Percentiles rank a stretch among this genome's conserved stretches.
Conservation (phyloP, 805 yeast genomes). For the Saturnispora dispora region DNA sequence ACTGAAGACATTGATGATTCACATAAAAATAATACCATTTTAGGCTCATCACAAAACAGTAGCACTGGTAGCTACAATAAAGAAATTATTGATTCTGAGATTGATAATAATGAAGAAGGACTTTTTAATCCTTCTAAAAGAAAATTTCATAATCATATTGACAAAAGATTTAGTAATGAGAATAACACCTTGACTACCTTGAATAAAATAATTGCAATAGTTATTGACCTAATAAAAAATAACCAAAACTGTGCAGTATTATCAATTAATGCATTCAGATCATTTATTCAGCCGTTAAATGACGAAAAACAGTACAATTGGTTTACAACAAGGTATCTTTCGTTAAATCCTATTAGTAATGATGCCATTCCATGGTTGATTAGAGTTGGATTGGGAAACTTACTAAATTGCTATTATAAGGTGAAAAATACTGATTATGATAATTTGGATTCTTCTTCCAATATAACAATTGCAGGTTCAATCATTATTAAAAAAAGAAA, state of each 20-base stretch:
- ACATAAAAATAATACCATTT: conserved; percentile 1
- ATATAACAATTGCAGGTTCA: neutral
- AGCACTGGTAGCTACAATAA: conserved; percentile 3
- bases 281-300: conserved; percentile 12
- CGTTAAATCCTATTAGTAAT: neutral
- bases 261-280: conserved; percentile 8
- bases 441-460: neutral
- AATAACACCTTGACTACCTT: conserved; percentile 5
- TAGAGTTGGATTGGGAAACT: conserved; percentile 26
- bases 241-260: conserved; percentile 9
- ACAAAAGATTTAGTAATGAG: neutral
- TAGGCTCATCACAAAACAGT: conserved; percentile 5
- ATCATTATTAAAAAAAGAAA: conserved; percentile 1
- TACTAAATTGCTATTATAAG: conserved; percentile 27
- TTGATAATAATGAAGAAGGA: neutral
- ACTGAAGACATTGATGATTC: conserved; percentile 1
- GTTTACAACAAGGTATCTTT: conserved; percentile 19
- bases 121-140: neutral
- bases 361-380: conserved; percentile 34
- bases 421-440: conserved; percentile 14
- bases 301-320: conserved; percentile 11
- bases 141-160: neutral
- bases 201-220: conserved; percentile 9
- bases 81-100: conserved; percentile 7
- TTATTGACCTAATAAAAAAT: conserved; percentile 15